A percentile compares a stretch with the other conserved stretches of the same genome.
Evolutionary conservation across 2,329 filamentous ascomycete species (phyloP).

Genomic region (Dothideomycetidae sp.): DNA sequence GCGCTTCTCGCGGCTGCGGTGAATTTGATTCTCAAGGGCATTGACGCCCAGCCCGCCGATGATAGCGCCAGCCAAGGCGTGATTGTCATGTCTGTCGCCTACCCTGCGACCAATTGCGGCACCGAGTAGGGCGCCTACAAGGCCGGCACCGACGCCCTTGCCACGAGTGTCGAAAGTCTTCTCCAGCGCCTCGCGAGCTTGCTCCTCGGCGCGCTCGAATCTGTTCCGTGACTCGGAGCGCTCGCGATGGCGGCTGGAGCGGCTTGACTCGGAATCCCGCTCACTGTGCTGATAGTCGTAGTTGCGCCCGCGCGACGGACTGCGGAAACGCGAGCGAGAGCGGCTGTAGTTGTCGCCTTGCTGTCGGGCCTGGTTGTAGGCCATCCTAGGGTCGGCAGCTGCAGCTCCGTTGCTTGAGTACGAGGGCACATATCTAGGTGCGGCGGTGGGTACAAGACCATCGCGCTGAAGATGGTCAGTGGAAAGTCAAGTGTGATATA

Average conservation of each 20-base stretch:
- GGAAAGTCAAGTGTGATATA: background rate
- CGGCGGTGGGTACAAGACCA: too few relatives aligned
- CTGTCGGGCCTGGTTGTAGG: too few relatives aligned
- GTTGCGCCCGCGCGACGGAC: slow-evolving; percentile 1
- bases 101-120: slow-evolving; percentile 22
- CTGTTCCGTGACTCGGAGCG: slow-evolving; percentile 15
- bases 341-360: too few relatives aligned
- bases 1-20: slow-evolving; percentile 13
- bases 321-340: slow-evolving; percentile 6
- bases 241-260: slow-evolving; percentile 14
- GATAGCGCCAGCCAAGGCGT: slow-evolving; percentile 21
- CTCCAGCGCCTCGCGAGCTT: slow-evolving; percentile 19
- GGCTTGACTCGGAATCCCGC: too few relatives aligned
- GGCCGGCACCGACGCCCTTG: slow-evolving; percentile 20
- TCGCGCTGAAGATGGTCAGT: slow-evolving; percentile 14
- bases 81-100: slow-evolving; percentile 20
- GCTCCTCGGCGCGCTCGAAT: slow-evolving; percentile 11
- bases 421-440: too few relatives aligned
- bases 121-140: slow-evolving; percentile 23
- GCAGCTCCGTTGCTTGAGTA: too few relatives aligned
- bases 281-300: too few relatives aligned
- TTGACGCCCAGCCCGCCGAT: slow-evolving; percentile 23
- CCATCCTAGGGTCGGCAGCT: too few relatives aligned
- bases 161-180: slow-evolving; percentile 21
- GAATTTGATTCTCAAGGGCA: slow-evolving; percentile 19